Evolutionary conservation across 2,329 filamentous ascomycete genomes (phyloP).

Genomic region (Incumbomyces delicatus): DNA sequence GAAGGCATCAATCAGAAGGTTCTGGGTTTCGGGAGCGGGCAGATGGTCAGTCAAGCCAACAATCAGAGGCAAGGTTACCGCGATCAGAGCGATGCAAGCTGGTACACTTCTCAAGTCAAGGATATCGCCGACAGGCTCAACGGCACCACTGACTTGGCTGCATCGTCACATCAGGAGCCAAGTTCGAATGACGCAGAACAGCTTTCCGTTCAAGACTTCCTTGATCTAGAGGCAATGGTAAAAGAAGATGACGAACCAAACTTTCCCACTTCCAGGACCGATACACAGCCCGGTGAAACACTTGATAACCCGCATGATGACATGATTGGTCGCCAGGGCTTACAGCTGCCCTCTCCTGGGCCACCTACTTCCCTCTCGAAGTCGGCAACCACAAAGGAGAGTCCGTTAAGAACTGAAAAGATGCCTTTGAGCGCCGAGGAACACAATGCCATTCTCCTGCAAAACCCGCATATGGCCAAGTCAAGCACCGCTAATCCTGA

Average conservation of each 20-base stretch:
- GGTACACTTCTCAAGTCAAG: conserved; percentile 66
- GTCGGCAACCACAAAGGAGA: not conserved
- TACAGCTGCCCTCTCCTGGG: not conserved
- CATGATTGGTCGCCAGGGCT: not conserved
- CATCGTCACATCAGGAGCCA: not conserved
- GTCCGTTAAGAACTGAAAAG: not conserved
- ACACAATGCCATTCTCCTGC: conserved; percentile 75
- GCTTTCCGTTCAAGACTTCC: not conserved
- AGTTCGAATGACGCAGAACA: not conserved
- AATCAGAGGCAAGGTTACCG: conserved; percentile 57
- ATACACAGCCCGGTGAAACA: not conserved
- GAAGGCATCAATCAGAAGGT: conserved; percentile 76
- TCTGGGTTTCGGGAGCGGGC: conserved; percentile 54
- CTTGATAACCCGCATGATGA: not conserved
- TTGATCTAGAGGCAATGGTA: not conserved
- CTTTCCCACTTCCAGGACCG: not conserved
- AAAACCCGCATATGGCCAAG: conserved; percentile 76
- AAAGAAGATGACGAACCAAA: not conserved
- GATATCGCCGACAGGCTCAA: conserved; percentile 10
- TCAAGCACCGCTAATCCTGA: conserved; percentile 87
- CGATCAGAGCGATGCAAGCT: conserved; percentile 72
- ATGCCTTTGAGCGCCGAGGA: conserved; percentile 70
- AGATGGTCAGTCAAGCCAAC: conserved; percentile 57
- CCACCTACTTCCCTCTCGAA: not conserved
- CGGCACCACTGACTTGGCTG: not conserved